Conservation (phyloP, 2,329 filamentous ascomycete species). For the Curvularia sp. region DNA sequence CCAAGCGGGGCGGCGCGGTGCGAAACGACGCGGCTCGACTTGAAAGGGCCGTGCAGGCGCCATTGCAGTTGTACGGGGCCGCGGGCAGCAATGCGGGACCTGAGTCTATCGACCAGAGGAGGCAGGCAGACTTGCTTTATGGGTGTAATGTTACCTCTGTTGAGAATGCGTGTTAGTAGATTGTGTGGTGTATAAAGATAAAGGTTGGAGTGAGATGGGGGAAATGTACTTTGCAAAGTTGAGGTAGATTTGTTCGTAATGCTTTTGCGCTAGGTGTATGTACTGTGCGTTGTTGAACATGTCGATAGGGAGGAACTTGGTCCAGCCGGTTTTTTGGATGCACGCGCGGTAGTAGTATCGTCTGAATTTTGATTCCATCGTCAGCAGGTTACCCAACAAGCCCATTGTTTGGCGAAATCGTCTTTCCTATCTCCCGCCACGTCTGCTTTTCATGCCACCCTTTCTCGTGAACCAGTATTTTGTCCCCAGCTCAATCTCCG, state of each 20-base stretch:
- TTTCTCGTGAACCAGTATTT: background rate
- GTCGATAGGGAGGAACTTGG: slow-evolving; percentile 25
- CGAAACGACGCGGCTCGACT: slow-evolving; percentile 61
- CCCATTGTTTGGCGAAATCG: background rate
- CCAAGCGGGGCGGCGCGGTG: slow-evolving; percentile 61
- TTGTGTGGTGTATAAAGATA: background rate
- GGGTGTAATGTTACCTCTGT: slow-evolving; percentile 30
- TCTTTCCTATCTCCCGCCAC: background rate
- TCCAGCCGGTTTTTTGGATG: slow-evolving; percentile 23
- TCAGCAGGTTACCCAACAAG: slow-evolving; percentile 8
- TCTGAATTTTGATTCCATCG: slow-evolving; percentile 8
- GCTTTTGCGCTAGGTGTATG: slow-evolving; percentile 57
- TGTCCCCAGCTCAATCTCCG: background rate
- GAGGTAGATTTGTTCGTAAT: slow-evolving; percentile 68
- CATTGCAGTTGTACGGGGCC: slow-evolving; percentile 58
- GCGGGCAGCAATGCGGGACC: slow-evolving; percentile 62
- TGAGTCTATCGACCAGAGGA: slow-evolving; percentile 61
- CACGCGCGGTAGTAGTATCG: slow-evolving; percentile 26
- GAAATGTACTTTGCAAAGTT: slow-evolving; percentile 59
- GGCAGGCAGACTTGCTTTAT: slow-evolving; percentile 60
- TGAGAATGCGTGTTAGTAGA: slow-evolving; percentile 14
- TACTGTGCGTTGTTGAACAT: slow-evolving; percentile 17
- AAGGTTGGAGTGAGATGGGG: background rate
- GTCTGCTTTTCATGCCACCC: background rate
- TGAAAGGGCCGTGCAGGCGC: slow-evolving; percentile 26